A percentile compares a stretch with the other conserved stretches of the same genome.
These are phyloP conservation scores for Lasiodiplodia sp. DNA, from an alignment of 2,329 filamentous ascomycete genomes.

Conservation along the genomic window DNA sequence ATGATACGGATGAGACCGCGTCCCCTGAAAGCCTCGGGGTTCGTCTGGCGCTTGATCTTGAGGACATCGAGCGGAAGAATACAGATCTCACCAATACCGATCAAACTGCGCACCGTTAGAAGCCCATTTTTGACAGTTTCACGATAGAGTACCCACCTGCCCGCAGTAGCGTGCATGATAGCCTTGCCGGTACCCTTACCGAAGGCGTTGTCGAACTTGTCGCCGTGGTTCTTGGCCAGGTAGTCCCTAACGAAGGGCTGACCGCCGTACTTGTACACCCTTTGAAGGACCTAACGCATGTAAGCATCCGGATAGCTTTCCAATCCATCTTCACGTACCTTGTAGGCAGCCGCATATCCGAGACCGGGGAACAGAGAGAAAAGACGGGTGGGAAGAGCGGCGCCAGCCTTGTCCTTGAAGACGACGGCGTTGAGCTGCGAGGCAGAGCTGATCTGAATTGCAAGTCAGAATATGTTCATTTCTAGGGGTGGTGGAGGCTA, in stretches of 20 bases:
- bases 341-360: constrained; percentile 97
- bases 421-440: constrained; percentile 85
- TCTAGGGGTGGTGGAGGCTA: neutral
- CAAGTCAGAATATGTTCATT: constrained; percentile 43
- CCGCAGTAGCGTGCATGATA: constrained; percentile 95
- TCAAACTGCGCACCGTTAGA: constrained; percentile 65
- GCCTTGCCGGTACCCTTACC: constrained; percentile 98
- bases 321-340: constrained; percentile 59
- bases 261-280: constrained; percentile 98
- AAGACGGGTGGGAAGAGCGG: constrained; percentile 77
- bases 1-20: constrained; percentile 90
- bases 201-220: constrained; percentile 85
- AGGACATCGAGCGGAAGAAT: constrained; percentile 94
- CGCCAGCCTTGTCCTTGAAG: constrained; percentile 86
- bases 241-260: constrained; percentile 95
- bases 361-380: constrained; percentile 95
- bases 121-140: neutral
- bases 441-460: constrained; percentile 55
- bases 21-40: constrained; percentile 96
- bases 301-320: neutral
- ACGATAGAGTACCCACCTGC: constrained; percentile 65
- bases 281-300: constrained; percentile 75
- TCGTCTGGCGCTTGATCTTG: constrained; percentile 99
- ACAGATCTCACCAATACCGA: constrained; percentile 97
- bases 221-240: constrained; percentile 78